phyloP scores from a whole-genome alignment of 2,329 filamentous ascomycete species.

The Aureobasidium sp. region DNA sequence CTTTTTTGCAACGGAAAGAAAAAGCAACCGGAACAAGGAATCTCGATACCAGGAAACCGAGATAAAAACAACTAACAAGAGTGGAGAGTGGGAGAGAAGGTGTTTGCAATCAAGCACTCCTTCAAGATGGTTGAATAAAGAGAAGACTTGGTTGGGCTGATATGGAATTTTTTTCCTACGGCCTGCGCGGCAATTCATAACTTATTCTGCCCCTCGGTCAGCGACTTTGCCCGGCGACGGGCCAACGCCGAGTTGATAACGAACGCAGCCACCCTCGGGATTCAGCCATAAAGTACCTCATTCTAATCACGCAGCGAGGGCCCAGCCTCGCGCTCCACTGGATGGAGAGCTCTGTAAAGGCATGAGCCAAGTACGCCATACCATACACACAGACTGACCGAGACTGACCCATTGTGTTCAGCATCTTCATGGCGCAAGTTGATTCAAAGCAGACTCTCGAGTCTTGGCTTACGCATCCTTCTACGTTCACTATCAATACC shows the following conservation, averaged over 20 bases:
- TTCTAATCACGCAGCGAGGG: no score
- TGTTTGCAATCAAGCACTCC: slow-evolving; percentile 15
- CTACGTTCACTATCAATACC: not conserved
- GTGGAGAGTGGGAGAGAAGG: slow-evolving; percentile 22
- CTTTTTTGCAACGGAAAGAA: not conserved
- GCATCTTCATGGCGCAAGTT: not conserved
- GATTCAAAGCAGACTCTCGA: not conserved
- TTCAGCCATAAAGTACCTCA: not conserved
- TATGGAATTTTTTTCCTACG: not conserved
- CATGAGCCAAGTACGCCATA: not conserved
- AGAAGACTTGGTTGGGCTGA: slow-evolving; percentile 1
- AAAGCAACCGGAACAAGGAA: not conserved
- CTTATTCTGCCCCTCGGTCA: slow-evolving; percentile 4
- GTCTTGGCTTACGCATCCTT: not conserved
- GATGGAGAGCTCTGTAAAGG: not conserved
- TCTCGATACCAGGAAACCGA: not conserved
- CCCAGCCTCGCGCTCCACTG: not conserved
- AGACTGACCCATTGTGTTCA: not conserved
- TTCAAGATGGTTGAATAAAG: slow-evolving; percentile 3
- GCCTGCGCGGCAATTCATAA: not conserved
- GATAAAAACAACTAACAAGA: slow-evolving; percentile 16
- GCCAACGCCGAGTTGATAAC: not conserved
- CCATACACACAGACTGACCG: not conserved
- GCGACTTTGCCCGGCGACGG: not conserved
- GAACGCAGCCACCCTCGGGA: not conserved